Conservation (phyloP, 495 filamentous ascomycete species). For the Trichoderma orchidacearum region DNA sequence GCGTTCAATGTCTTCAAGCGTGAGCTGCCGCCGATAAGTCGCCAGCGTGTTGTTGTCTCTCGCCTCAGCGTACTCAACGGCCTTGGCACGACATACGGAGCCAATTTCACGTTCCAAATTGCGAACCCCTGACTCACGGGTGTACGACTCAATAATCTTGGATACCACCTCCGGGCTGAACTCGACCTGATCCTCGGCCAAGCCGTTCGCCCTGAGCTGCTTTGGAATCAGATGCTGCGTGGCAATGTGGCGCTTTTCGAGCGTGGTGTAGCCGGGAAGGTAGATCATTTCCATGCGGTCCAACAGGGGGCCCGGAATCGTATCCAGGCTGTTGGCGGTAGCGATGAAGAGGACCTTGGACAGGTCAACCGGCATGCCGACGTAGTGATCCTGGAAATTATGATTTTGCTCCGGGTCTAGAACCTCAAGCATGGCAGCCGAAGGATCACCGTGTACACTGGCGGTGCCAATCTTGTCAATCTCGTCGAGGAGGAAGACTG, state of each 20-base stretch:
- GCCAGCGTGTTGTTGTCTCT: constrained; percentile 58
- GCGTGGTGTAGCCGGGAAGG: constrained; percentile 87
- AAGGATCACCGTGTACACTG: constrained; percentile 92
- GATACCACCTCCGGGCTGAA: constrained; percentile 75
- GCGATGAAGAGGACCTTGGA: constrained; percentile 97
- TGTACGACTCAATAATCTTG: constrained; percentile 92
- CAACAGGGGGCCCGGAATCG: constrained; percentile 85
- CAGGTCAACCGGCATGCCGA: constrained; percentile 90
- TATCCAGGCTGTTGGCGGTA: constrained; percentile 93
- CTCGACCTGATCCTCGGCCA: constrained; percentile 55
- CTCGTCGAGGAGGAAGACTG: constrained; percentile 93
- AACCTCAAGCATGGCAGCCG: constrained; percentile 97
- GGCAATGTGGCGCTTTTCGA: constrained; percentile 97
- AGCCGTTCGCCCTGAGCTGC: constrained; percentile 69
- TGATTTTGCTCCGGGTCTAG: constrained; percentile 97
- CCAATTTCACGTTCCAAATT: constrained; percentile 94
- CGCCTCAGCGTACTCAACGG: constrained; percentile 85
- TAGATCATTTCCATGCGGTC: constrained; percentile 95
- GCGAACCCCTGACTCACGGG: constrained; percentile 92
- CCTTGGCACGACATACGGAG: constrained; percentile 87
- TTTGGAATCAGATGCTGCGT: constrained; percentile 88
- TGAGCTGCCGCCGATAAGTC: constrained; percentile 62
- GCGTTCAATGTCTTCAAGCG: constrained; percentile 65
- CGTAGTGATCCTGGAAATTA: constrained; percentile 89
- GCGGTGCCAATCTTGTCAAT: constrained; percentile 94